Base-by-base conservation (phyloP, 2,329 filamentous ascomycete genomes). In the Cercospora zeina region DNA sequence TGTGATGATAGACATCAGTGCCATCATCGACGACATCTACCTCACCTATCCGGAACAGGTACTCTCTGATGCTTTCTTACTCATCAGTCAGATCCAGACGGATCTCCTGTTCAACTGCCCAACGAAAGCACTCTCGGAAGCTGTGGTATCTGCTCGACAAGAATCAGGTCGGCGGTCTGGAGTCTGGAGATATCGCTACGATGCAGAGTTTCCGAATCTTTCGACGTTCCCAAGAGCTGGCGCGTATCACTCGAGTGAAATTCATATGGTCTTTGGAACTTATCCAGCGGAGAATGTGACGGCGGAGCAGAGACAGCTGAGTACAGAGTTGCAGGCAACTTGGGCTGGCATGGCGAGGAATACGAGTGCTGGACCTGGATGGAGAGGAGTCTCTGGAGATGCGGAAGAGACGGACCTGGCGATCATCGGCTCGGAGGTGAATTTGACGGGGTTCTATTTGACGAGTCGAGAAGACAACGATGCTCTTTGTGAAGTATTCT, bases 271-370 rank as follows among this genome's bases (percentile, higher is more conserved):
- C 10, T 77, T 76, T 59, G 70, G 74, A 2, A 76, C 73, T 0
- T 75, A 74, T 54, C 58, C 64, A 4, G 36, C 14, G 10, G 49
- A 55, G 11, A 69, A 70, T 24, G 63, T 63, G 1, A 76, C 75
- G 1, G 69, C 69, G 2, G 69, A 75, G 55, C 66, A 77, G 59
- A 70, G 70, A 27, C 69, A 70, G 13, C 67, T 77, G 10, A 70
- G 68, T 14, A 65, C 63, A 19, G 64, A 65, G 24, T 74, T 78
- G 69, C 69, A 72, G 56, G 66, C 67, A 13, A 67, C 69, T 0
- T 77, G 75, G 75, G 74, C 74, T 1, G 57, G 66, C 3, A 77
- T 77, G 58, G 75, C 74, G 2, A 75, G 74, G 65, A 71, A 77
- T 59, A 75, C 76, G 2, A n/a, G 45, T 2, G 66, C 64, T 36